Evolutionary conservation across 1,139 yeast genomes (phyloP), one percentile per base, ranked within the genome.

Genomic region (Blastobotrys proliferans): DNA sequence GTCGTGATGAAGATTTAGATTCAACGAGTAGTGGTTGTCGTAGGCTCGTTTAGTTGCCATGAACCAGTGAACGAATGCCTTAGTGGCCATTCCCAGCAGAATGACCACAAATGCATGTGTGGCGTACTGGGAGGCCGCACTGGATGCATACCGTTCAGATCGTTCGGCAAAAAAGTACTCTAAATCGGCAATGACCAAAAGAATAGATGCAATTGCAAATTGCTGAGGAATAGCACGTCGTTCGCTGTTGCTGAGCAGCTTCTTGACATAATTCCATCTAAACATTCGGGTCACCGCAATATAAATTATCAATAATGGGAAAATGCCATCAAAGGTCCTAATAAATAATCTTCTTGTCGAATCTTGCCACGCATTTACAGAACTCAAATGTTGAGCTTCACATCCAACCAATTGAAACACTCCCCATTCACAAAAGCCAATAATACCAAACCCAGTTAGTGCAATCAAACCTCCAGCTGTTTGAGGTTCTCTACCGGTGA

Each of bases 401-500:
- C 27, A 29, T n/a, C 31, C 35, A 6, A 40, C 40, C 13, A 35
- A 9, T 26, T 29, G 36, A 19, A 40, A 29, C 11, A 35, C 29
- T 2, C 28, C 10, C 39, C 40, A 40, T 35, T 40, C 36, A 3
- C 25, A 29, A 6, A 29, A 2, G 3, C 40, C 44, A 17, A 40
- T 18, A 13, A 35, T 6, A 17, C 32, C 35, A 27, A 40, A 40
- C 8, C 29, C 35, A 11, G 13, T 24, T 19, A 40, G 13, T 21
- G 38, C 27, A 35, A 40, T 40, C 2, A 40, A 5, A n/a, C 44
- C 44, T 3, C 44, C 44, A 6, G 37, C 14, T n/a, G 39, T 20
- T 13, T 40, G 35, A 4, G 40, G 35, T n/a, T 40, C 44, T 11
- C 36, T 31, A 21, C 40, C 39, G 5, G 44, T 40, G 14, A 29